A percentile compares a stretch with the other conserved stretches of the same genome.
phyloP scores from a whole-genome alignment of 192 early-diverging fungal genomes.

The Pilobolus umbonatus region DNA sequence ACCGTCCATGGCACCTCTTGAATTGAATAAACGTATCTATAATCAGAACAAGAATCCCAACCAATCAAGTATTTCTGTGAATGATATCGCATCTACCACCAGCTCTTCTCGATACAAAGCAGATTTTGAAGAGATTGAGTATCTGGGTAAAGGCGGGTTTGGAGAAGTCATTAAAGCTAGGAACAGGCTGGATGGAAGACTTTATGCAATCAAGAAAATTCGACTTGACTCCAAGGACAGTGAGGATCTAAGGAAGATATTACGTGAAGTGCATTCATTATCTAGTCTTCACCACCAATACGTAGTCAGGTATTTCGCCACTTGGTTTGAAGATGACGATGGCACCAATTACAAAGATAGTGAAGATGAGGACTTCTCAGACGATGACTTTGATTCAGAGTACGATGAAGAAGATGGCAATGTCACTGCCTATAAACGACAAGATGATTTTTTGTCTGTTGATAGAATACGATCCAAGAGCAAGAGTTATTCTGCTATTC shows the following conservation, averaged over 20 bases:
- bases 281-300: slow-evolving; percentile 86
- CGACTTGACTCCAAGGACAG: slow-evolving; percentile 72
- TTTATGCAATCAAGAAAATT: slow-evolving; percentile 93
- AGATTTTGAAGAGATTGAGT: slow-evolving; percentile 78
- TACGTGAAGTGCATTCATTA: slow-evolving; percentile 87
- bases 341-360: slow-evolving; percentile 27
- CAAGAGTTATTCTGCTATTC: slow-evolving; percentile 31
- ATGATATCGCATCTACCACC: neutral
- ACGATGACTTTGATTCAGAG: slow-evolving; percentile 27
- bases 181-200: slow-evolving; percentile 73
- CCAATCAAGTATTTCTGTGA: neutral
- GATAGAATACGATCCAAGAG: slow-evolving; percentile 25
- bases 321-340: slow-evolving; percentile 78
- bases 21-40: neutral
- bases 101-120: slow-evolving; percentile 57
- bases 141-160: slow-evolving; percentile 79
- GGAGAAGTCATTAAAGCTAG: slow-evolving; percentile 93
- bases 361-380: slow-evolving; percentile 33
- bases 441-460: slow-evolving; percentile 45
- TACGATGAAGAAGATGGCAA: slow-evolving; percentile 23
- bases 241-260: slow-evolving; percentile 75
- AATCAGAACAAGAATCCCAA: neutral
- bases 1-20: neutral
- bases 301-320: slow-evolving; percentile 84
- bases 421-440: slow-evolving; percentile 18